Evolutionary conservation across 345 rosid species (phyloP).

Genomic region (Aethionema arabicum): DNA sequence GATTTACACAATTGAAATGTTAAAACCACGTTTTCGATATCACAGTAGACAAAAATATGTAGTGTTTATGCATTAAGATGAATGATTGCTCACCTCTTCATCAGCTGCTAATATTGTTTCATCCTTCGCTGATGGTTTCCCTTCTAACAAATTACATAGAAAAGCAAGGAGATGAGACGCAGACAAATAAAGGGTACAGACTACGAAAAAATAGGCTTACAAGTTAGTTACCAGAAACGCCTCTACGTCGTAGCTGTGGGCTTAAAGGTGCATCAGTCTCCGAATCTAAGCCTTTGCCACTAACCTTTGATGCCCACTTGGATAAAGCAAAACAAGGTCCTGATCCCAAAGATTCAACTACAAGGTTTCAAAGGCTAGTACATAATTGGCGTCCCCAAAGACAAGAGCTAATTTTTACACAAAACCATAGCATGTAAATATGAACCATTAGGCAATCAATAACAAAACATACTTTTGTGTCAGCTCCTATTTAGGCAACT

Average conservation of each 20-base stretch:
- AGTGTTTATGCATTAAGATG: conserved; percentile 6
- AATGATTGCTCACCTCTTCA: conserved; percentile 30
- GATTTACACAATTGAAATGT: conserved; percentile 20
- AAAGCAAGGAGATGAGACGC: conserved; percentile 20
- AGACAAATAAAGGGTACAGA: conserved; percentile 9
- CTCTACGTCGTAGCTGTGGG: conserved; percentile 50
- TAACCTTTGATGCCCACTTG: conserved; percentile 64
- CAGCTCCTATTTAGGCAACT: neutral
- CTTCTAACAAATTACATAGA: conserved; percentile 22
- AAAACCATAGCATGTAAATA: neutral
- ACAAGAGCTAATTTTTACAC: neutral
- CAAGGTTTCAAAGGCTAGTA: conserved; percentile 18
- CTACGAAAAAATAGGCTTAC: neutral
- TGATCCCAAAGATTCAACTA: conserved; percentile 44
- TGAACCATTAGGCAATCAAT: neutral
- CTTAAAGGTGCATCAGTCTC: conserved; percentile 39
- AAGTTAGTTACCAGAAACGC: conserved; percentile 51
- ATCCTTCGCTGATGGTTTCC: conserved; percentile 24
- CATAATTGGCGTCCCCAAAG: conserved; percentile 1
- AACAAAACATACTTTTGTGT: neutral
- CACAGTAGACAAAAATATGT: neutral
- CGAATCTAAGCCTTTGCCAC: conserved; percentile 30
- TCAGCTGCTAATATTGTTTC: conserved; percentile 28
- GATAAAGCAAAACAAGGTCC: conserved; percentile 57
- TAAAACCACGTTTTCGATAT: neutral